phyloP scores from a whole-genome alignment of 306 rosid genomes.

The Cucurbita maxima region DNA sequence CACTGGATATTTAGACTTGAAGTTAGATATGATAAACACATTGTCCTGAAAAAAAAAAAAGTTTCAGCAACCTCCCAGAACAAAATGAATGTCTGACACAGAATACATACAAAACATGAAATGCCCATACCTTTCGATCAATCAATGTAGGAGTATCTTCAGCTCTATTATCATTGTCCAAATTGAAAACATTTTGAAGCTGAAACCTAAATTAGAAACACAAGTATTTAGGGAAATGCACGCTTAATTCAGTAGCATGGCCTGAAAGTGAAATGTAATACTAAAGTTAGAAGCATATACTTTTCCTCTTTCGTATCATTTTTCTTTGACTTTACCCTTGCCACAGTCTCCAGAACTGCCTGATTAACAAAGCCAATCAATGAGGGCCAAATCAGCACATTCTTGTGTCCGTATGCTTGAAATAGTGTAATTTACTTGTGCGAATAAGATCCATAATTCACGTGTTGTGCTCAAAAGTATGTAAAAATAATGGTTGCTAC shows the following conservation, averaged over 20 bases:
- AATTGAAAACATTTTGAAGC: constrained; percentile 66
- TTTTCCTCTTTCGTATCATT: constrained; percentile 91
- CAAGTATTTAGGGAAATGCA: constrained; percentile 3
- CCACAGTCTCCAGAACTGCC: constrained; percentile 97
- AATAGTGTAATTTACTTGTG: not conserved
- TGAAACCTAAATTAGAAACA: constrained; percentile 38
- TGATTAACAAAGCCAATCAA: constrained; percentile 28
- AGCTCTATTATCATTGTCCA: constrained; percentile 65
- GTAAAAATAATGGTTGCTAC: not conserved
- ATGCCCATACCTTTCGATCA: constrained; percentile 74
- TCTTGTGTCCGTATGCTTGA: not conserved
- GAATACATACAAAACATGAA: not conserved
- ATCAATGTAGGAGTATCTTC: constrained; percentile 91
- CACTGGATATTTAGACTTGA: constrained; percentile 46
- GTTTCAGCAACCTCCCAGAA: not conserved
- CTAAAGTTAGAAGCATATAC: constrained; percentile 33
- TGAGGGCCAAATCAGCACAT: constrained; percentile 7
- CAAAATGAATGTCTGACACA: not conserved
- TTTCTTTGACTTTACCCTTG: constrained; percentile 89
- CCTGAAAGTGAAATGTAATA: constrained; percentile 2
- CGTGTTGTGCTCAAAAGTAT: not conserved
- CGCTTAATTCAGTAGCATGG: not conserved
- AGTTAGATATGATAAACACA: constrained; percentile 38
- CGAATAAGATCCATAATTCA: not conserved
- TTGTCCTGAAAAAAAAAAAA: constrained; percentile 20